phyloP scores from a whole-genome alignment of 176 grass and related monocot genomes.

The Hyparrhenia diplandra region DNA sequence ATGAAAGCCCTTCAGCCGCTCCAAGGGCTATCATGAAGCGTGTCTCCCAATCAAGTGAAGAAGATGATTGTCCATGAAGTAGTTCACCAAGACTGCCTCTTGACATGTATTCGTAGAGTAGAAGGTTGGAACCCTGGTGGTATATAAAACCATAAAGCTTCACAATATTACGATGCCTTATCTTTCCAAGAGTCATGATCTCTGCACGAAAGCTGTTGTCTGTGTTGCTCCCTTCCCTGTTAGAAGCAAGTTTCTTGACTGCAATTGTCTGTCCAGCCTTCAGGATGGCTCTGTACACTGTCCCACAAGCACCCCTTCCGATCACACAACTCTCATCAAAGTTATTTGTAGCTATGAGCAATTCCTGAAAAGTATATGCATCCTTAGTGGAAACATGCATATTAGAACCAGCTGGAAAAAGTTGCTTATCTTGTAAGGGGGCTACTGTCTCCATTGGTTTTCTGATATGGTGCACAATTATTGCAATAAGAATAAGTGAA shows the following conservation, averaged over 20 bases:
- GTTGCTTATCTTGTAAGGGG: slow-evolving; percentile 79
- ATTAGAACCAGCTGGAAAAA: slow-evolving; percentile 37
- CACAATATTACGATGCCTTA: slow-evolving; percentile 96
- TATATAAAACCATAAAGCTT: slow-evolving; percentile 93
- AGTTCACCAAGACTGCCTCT: slow-evolving; percentile 94
- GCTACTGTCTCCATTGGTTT: slow-evolving; percentile 86
- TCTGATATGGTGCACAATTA: slow-evolving; percentile 83
- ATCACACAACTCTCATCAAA: slow-evolving; percentile 84
- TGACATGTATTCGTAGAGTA: slow-evolving; percentile 93
- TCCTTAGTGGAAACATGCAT: slow-evolving; percentile 67
- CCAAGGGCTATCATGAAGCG: slow-evolving; percentile 86
- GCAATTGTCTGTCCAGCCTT: slow-evolving; percentile 67
- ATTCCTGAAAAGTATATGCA: slow-evolving; percentile 83
- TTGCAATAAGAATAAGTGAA: slow-evolving; percentile 87
- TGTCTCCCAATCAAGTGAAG: slow-evolving; percentile 74
- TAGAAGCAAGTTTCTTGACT: slow-evolving; percentile 92
- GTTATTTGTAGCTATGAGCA: slow-evolving; percentile 83
- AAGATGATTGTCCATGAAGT: slow-evolving; percentile 76
- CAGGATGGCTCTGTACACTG: slow-evolving; percentile 82
- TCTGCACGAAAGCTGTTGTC: slow-evolving; percentile 94
- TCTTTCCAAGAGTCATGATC: slow-evolving; percentile 97
- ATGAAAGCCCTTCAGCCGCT: slow-evolving; percentile 90
- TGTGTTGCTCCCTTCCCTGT: slow-evolving; percentile 85
- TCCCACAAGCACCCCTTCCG: slow-evolving; percentile 84
- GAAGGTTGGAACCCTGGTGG: slow-evolving; percentile 91